Conservation (phyloP, 106 monocot genomes). For the Dendrobium catenatum region DNA sequence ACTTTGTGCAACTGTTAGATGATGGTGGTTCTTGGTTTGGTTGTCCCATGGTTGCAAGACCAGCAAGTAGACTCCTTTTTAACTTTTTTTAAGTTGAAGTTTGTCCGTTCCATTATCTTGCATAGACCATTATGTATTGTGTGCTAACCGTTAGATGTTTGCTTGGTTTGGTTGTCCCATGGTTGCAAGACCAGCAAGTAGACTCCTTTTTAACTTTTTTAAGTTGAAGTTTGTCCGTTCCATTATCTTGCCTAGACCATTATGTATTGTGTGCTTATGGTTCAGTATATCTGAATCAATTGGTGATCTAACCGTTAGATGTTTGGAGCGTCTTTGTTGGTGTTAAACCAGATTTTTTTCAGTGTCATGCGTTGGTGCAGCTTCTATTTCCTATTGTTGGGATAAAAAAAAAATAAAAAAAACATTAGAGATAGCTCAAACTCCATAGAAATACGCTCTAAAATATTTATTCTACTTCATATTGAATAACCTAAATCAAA, state of each 20-base stretch:
- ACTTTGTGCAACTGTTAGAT: conserved; percentile 12
- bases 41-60: neutral
- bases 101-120: neutral
- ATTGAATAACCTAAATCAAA: too few relatives aligned
- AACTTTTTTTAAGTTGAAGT: neutral
- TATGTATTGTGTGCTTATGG: conserved; percentile 2
- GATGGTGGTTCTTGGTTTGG: neutral
- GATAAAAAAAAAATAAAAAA: too few relatives aligned
- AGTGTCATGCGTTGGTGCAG: neutral
- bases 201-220: neutral
- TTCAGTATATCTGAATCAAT: neutral
- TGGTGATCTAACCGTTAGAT: neutral
- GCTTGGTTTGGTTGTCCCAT: too few relatives aligned
- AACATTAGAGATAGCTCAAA: too few relatives aligned
- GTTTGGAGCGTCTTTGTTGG: neutral
- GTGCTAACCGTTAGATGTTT: neutral
- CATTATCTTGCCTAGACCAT: neutral
- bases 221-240: conserved; percentile 3
- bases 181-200: neutral
- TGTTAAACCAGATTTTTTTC: neutral
- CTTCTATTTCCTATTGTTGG: too few relatives aligned
- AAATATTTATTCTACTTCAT: too few relatives aligned
- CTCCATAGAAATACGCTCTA: too few relatives aligned
- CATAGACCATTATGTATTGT: neutral
- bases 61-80: neutral